These are phyloP conservation scores for Stagonosporopsis vannaccii DNA, from an alignment of 2,329 filamentous ascomycete species.

Conservation along the genomic window DNA sequence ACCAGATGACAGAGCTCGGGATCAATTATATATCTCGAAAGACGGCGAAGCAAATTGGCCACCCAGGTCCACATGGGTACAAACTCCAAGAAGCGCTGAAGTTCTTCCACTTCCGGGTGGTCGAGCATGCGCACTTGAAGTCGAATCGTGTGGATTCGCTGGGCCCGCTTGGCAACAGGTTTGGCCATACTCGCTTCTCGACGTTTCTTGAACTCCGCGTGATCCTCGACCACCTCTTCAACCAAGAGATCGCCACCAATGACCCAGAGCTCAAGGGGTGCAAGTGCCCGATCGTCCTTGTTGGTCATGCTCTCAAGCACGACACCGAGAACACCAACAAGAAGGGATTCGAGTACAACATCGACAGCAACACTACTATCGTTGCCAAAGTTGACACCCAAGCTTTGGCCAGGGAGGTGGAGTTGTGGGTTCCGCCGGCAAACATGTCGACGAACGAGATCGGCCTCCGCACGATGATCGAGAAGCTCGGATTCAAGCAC, in stretches of 20 bases:
- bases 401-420: constrained; percentile 19
- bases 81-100: constrained; percentile 27
- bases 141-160: constrained; percentile 11
- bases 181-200: constrained; percentile 31
- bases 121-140: constrained; percentile 28
- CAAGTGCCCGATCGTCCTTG: constrained; percentile 29
- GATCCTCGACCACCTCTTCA: constrained; percentile 23
- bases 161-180: constrained; percentile 31
- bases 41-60: constrained; percentile 1
- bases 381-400: constrained; percentile 37
- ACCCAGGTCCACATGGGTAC: constrained; percentile 23
- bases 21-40: constrained; percentile 19
- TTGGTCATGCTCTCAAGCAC: constrained; percentile 33
- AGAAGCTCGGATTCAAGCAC: constrained; percentile 19
- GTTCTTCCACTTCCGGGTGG: constrained; percentile 33
- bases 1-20: constrained; percentile 34
- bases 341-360: constrained; percentile 24
- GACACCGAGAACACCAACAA: constrained; percentile 29
- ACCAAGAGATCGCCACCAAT: constrained; percentile 15
- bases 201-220: constrained; percentile 18
- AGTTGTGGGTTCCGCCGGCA: constrained; percentile 11
- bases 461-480: constrained; percentile 18
- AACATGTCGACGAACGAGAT: constrained; percentile 12
- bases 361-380: constrained; percentile 14
- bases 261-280: constrained; percentile 9